Base-by-base conservation (phyloP, 2,329 filamentous ascomycete species). In the Ustilaginoidea virens region DNA sequence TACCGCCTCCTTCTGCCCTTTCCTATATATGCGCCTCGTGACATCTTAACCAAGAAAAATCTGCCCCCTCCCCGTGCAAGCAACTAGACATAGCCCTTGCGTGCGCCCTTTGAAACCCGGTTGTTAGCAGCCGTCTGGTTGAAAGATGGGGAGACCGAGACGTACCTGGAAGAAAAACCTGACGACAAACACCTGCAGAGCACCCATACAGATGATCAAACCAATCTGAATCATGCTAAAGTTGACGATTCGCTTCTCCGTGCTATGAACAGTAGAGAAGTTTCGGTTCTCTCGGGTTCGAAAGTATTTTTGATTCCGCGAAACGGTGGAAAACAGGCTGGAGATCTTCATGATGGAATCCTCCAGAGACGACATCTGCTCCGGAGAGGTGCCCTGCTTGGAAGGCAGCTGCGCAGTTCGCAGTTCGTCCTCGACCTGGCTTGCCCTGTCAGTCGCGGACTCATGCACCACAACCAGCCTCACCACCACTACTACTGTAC, bases 301-400 rank as follows among this genome's bases (percentile, higher is more conserved):
- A 74, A 98, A 98, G 65, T 98, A 98, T 55, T 98, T 98, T 51
- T 98, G 90, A 63, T 93, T 94, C 47, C 90, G 74, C 23, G 81
- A 85, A 49, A 98, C 90, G 37, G 86, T 94, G 10, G 85, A 93
- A 28, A 98, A 63, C 50, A 92, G 83, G 38, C 82, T 77, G 9
- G 85, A 93, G 35, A 98, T 69, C 63, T 93, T 94, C 64, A 90
- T 83, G 45, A 96, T 80, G 23, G 83, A 87, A 60, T 98, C 87
- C 54, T 96, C 87, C 27, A 98, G 68, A 6, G 73, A 71, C 26
- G 76, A 75, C 2, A 87, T 90, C 55, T 96, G 86, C 55, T 98
- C 90, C 29, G 83, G 78, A 28, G 76, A 73, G 25, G 82, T 80
- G 37, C 85, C 86, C 55, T 85, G 82, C 58, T 92, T 92, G 29